Evolutionary conservation across 2,329 filamentous ascomycete genomes (phyloP).

Genomic region (Aspergillus caelatus): DNA sequence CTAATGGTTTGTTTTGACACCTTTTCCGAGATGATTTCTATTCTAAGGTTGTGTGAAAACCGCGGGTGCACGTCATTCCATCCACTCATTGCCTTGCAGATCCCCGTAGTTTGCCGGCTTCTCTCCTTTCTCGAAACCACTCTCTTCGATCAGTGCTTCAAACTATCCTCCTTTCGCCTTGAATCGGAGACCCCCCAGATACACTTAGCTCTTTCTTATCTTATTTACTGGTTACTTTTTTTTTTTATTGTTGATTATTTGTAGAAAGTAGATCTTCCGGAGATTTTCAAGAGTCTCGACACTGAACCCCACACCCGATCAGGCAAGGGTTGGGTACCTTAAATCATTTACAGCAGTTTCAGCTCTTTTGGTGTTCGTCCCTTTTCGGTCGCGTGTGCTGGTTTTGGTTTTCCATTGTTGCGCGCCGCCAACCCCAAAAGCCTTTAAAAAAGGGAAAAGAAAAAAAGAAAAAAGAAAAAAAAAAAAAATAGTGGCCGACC

Average conservation of each 20-base stretch:
- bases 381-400: constrained; percentile 23
- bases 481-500: constrained; percentile 18
- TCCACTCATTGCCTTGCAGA: constrained; percentile 15
- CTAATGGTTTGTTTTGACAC: neutral
- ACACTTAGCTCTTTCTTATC: neutral
- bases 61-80: constrained; percentile 15
- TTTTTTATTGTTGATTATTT: neutral
- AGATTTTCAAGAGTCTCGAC: neutral
- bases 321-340: constrained; percentile 6
- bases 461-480: neutral
- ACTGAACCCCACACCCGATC: neutral
- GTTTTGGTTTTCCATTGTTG: constrained; percentile 5
- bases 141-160: neutral
- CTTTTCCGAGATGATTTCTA: neutral
- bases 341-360: neutral
- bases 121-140: constrained; percentile 1
- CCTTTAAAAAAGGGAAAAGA: too few relatives aligned
- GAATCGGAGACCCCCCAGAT: neutral
- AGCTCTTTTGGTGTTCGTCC: constrained; percentile 7
- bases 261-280: neutral
- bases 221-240: neutral
- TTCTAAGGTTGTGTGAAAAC: neutral
- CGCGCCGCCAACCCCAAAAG: constrained; percentile 1
- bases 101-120: constrained; percentile 11
- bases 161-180: constrained; percentile 1